Evolutionary conservation across 2,329 filamentous ascomycete species (phyloP).

Genomic region (Cercospora canescens): DNA sequence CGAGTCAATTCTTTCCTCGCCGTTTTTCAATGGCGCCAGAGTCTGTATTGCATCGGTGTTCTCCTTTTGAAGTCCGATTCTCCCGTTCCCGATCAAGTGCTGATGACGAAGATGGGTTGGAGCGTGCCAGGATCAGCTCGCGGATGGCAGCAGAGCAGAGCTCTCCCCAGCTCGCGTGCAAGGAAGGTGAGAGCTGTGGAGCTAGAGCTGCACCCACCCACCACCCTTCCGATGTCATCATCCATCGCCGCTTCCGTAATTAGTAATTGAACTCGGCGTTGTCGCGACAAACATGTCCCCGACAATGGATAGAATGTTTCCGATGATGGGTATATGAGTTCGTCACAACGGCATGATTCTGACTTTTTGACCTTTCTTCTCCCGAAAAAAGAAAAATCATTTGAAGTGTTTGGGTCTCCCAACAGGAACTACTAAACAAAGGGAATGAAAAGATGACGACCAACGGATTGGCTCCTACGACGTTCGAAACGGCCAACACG

Average conservation of each 20-base stretch:
- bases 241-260: neutral
- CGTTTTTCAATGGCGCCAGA: neutral
- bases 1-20: neutral
- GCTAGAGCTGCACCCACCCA: no score
- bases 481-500: neutral
- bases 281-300: no score
- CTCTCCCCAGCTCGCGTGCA: neutral
- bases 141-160: neutral
- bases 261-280: slow-evolving; percentile 4
- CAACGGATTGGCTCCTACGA: slow-evolving; percentile 19
- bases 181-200: neutral
- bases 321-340: neutral
- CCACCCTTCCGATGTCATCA: neutral
- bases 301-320: neutral
- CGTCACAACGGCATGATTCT: neutral
- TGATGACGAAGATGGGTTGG: neutral
- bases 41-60: neutral
- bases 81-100: neutral
- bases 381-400: neutral
- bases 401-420: no score
- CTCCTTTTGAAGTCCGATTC: no score
- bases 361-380: neutral
- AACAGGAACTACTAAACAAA: no score
- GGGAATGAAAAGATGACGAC: slow-evolving; percentile 9
- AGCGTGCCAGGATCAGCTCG: neutral